These are phyloP conservation scores for Corrigiola litoralis DNA, from an alignment of 179 eudicot genomes.

Conservation along the genomic window DNA sequence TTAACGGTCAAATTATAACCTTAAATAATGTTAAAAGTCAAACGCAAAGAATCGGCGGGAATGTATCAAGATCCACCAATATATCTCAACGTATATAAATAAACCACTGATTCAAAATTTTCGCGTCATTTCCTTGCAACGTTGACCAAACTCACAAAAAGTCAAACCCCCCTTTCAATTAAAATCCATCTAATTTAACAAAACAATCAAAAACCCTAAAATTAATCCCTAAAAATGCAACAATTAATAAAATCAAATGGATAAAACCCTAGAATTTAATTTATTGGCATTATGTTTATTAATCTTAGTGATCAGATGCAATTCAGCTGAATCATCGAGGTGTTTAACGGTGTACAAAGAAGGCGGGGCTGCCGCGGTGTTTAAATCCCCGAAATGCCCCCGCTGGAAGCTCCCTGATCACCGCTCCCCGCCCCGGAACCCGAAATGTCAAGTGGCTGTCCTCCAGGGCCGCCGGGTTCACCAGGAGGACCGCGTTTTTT, in stretches of 20 bases:
- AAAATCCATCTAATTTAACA: neutral
- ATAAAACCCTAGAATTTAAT: constrained; percentile 22
- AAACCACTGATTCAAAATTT: too few relatives aligned
- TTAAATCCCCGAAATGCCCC: constrained; percentile 90
- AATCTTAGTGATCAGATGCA: constrained; percentile 6
- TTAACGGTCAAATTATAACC: too few relatives aligned
- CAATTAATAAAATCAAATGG: constrained; percentile 12
- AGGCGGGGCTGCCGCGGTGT: constrained; percentile 97
- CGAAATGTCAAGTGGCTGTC: constrained; percentile 60
- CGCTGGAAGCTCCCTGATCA: constrained; percentile 69
- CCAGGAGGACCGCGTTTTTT: constrained; percentile 83
- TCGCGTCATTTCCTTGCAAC: too few relatives aligned
- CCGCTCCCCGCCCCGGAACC: constrained; percentile 26
- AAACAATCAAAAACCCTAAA: neutral
- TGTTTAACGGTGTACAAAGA: constrained; percentile 78
- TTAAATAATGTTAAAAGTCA: too few relatives aligned
- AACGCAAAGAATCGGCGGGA: too few relatives aligned
- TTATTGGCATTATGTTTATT: constrained; percentile 8
- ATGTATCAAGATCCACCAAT: too few relatives aligned
- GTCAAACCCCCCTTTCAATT: too few relatives aligned
- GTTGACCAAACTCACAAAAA: too few relatives aligned
- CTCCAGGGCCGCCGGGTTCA: constrained; percentile 68
- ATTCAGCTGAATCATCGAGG: constrained; percentile 63
- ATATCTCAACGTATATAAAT: too few relatives aligned
- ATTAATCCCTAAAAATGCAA: neutral